Conservation (phyloP, 202 grass and related monocot genomes). For the Musa balbisiana region DNA sequence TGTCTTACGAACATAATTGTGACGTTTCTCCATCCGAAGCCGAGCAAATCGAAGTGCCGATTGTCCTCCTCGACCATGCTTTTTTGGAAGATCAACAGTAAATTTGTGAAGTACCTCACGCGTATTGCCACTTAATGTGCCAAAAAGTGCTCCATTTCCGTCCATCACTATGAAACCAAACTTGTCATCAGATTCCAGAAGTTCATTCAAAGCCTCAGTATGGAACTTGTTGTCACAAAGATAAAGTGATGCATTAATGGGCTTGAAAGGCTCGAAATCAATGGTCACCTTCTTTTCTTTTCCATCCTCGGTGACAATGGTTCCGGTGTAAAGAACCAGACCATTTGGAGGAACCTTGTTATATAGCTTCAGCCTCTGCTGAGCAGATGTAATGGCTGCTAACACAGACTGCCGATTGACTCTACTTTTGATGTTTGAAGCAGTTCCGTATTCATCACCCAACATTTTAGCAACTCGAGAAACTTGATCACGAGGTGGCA, state of each 20-base stretch:
- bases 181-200: slow-evolving; percentile 81
- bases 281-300: slow-evolving; percentile 92
- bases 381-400: slow-evolving; percentile 81
- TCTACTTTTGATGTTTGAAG: slow-evolving; percentile 75
- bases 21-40: slow-evolving; percentile 73
- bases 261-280: slow-evolving; percentile 78
- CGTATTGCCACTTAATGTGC: slow-evolving; percentile 73
- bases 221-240: slow-evolving; percentile 88
- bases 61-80: slow-evolving; percentile 80
- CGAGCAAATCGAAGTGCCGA: slow-evolving; percentile 77
- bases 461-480: slow-evolving; percentile 79
- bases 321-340: slow-evolving; percentile 76
- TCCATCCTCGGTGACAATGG: slow-evolving; percentile 74
- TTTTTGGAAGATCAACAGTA: slow-evolving; percentile 76
- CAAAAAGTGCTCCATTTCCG: slow-evolving; percentile 84
- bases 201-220: slow-evolving; percentile 71
- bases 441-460: slow-evolving; percentile 85
- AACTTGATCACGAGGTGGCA: slow-evolving; percentile 77
- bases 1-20: slow-evolving; percentile 84
- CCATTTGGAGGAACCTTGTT: slow-evolving; percentile 76
- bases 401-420: slow-evolving; percentile 76
- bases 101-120: slow-evolving; percentile 79
- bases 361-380: slow-evolving; percentile 77
- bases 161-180: slow-evolving; percentile 94
- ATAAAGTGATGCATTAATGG: slow-evolving; percentile 75